Evolutionary conservation across 371 early-diverging fungal species (phyloP).

Genomic region (Rhizomucor pusillus): DNA sequence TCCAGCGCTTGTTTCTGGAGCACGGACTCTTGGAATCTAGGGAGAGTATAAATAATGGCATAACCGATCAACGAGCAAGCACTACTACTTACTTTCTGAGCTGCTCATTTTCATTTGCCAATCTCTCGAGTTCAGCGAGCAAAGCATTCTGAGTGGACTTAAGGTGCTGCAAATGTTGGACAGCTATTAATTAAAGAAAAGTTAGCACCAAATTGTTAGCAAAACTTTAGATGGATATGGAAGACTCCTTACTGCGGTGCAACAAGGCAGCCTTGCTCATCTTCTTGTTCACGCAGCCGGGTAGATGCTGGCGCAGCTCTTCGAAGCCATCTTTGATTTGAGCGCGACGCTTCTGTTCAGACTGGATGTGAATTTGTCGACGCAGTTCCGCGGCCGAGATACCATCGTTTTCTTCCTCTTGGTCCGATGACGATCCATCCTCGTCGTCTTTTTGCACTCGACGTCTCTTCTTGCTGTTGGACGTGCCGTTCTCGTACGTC

Average conservation of each 20-base stretch:
- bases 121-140: constrained; percentile 42
- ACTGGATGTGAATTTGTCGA: constrained; percentile 60
- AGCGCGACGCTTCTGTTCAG: constrained; percentile 61
- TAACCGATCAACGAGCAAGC: background rate
- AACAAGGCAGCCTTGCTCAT: constrained; percentile 58
- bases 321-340: too few species aligned
- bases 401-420: constrained; percentile 31
- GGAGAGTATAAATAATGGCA: background rate
- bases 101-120: constrained; percentile 49
- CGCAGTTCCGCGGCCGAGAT: constrained; percentile 49
- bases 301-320: constrained; percentile 52
- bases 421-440: constrained; percentile 14
- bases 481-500: constrained; percentile 47
- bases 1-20: constrained; percentile 53
- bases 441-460: constrained; percentile 20
- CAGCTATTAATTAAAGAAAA: constrained; percentile 24
- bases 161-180: constrained; percentile 48
- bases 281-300: constrained; percentile 53
- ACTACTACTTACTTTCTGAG: constrained; percentile 35
- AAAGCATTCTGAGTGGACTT: constrained; percentile 45
- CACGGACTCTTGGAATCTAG: constrained; percentile 46
- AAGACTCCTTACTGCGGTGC: constrained; percentile 51
- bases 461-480: constrained; percentile 34
- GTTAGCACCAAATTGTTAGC: constrained; percentile 8
- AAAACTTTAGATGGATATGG: background rate